phyloP scores from a whole-genome alignment of 2,329 filamentous ascomycete genomes.

The Talaromyces islandicus region DNA sequence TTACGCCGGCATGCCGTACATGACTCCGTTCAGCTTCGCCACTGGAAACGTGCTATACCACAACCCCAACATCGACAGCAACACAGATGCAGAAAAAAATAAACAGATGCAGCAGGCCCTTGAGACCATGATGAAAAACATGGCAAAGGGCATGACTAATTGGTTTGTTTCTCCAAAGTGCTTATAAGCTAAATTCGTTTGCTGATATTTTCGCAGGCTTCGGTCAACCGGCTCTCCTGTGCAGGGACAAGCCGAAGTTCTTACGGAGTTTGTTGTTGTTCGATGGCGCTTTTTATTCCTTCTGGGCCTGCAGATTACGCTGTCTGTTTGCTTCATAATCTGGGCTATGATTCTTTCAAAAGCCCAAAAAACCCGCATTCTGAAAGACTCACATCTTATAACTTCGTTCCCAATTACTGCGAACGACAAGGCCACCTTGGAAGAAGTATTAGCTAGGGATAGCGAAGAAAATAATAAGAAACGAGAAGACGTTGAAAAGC shows the following conservation, averaged over 20 bases:
- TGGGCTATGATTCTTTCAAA: not conserved
- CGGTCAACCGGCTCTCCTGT: not conserved
- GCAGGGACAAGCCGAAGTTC: not conserved
- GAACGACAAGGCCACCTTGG: not conserved
- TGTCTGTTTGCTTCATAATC: not conserved
- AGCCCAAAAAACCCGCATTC: not conserved
- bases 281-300: not conserved
- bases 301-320: not conserved
- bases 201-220: not conserved
- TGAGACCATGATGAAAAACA: not conserved
- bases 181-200: not conserved
- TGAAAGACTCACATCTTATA: not conserved
- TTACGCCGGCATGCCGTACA: not conserved
- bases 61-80: not conserved
- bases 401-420: not conserved
- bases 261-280: not conserved
- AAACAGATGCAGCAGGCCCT: not conserved
- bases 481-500: not conserved
- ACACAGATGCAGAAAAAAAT: not conserved
- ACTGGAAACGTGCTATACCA: not conserved
- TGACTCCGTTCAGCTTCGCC: constrained; percentile 1
- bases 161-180: not conserved
- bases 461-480: not conserved
- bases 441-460: not conserved
- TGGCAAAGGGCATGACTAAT: not conserved